Evolutionary conservation across 2,329 filamentous ascomycete genomes (phyloP), one percentile per base, ranked within the genome.

Genomic region (Fusarium buharicum): DNA sequence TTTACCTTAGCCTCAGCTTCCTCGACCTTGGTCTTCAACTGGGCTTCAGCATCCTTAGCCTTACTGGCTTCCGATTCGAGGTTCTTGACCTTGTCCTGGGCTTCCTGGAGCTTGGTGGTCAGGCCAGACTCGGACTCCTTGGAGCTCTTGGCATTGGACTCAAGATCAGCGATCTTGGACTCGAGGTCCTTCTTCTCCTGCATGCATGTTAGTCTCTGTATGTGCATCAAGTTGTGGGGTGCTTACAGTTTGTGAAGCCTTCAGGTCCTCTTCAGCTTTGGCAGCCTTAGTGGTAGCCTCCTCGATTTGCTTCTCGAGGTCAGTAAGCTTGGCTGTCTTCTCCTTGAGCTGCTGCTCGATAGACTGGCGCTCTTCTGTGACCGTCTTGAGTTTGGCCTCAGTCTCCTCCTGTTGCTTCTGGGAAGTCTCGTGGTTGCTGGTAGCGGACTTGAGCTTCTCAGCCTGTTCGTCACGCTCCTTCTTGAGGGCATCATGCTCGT

Each of bases 221-320:
- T 5, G 6, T 2, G 17, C 7, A 28, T 18, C 13, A 11, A 16
- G 27, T 18, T 22, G 33, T 37, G 17, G 20, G 17, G 28, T 34
- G 50, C 73, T 62, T 73, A 78, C 76, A 22, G 65, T 61, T 39
- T 75, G 63, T 2, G 70, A 68, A 27, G 70, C 57, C 47, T 74
- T 68, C 8, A 81, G 69, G 44, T 78, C 71, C 17, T 76, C 75
- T 22, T 75, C 70, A 11, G 73, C 72, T 66, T 78, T 74, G 20
- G 72, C 67, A 4, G 73, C 73, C 61, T 77, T 76, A 51, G 73
- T 68, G 52, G 77, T 72, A 4, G 76, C 76, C 44, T 71, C 70
- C 49, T 77, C 73, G 6, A 62, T 60, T 54, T 77, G 61, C 50
- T 69, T 68, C 47, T 73, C 64, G 28, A 77, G 70, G n/a, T 52